phyloP scores from a whole-genome alignment of 225 moss, liverwort and hornwort species.

The Neckera pumila region DNA sequence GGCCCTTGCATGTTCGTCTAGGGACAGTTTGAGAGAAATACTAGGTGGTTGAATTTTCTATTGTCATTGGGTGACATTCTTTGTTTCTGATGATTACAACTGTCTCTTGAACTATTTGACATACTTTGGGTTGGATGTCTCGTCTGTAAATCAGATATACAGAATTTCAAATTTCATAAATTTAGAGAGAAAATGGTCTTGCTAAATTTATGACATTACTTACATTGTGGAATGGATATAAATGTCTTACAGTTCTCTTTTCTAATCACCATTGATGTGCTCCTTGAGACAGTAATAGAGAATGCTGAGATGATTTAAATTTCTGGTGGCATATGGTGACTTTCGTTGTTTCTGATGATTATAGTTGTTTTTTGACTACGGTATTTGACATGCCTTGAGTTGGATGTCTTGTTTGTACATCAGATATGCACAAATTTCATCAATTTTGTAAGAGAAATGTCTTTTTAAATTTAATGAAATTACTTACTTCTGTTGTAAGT shows the following conservation, averaged over 20 bases:
- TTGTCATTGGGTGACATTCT: neutral
- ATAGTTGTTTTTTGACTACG: neutral
- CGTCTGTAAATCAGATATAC: too few species aligned
- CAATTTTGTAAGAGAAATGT: neutral
- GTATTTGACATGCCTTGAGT: neutral
- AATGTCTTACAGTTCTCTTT: neutral
- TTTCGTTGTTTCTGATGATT: neutral
- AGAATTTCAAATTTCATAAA: neutral
- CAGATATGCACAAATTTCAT: neutral
- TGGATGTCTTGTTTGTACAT: neutral
- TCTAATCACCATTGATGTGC: neutral
- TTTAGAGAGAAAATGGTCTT: too few species aligned
- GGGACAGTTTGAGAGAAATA: neutral
- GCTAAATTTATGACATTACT: neutral
- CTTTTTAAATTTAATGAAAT: neutral
- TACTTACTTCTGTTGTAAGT: neutral
- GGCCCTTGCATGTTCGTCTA: constrained; percentile 9
- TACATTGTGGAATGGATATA: neutral
- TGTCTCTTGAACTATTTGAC: neutral
- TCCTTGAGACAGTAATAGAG: neutral
- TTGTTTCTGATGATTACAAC: neutral
- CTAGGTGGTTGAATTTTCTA: neutral
- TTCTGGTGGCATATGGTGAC: neutral
- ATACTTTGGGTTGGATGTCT: neutral
- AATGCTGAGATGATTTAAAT: neutral